These are phyloP conservation scores for Lachancea dasiensis DNA, from an alignment of 805 yeast species.

Conservation along the genomic window DNA sequence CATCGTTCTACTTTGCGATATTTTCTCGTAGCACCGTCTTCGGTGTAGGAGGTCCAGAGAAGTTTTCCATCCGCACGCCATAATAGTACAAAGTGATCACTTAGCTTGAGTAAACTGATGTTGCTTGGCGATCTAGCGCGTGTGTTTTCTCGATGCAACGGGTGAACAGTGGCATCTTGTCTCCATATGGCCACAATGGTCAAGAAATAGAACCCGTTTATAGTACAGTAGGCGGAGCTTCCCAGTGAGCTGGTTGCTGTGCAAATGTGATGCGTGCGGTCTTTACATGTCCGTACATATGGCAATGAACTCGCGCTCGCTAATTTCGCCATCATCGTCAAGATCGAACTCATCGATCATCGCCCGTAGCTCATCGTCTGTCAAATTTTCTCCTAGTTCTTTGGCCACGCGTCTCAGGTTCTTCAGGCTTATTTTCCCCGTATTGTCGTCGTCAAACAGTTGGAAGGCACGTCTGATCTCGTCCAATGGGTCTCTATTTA, in stretches of 20 bases:
- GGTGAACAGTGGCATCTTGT: too few species aligned
- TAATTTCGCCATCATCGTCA: conserved; percentile 93
- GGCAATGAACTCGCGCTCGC: conserved; percentile 83
- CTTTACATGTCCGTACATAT: conserved; percentile 67
- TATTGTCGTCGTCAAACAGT: conserved; percentile 79
- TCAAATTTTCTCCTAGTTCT: conserved; percentile 84
- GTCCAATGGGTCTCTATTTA: conserved; percentile 85
- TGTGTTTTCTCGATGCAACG: too few species aligned
- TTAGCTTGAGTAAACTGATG: too few species aligned
- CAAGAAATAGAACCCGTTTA: not conserved
- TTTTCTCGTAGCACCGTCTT: too few species aligned
- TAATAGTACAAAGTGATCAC: conserved; percentile 1
- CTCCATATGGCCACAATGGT: not conserved
- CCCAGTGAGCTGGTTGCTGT: not conserved
- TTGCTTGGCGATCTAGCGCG: too few species aligned
- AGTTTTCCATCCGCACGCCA: not conserved
- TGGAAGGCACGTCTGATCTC: conserved; percentile 87
- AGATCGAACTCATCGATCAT: conserved; percentile 97
- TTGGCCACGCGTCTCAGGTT: conserved; percentile 85
- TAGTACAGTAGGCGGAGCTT: not conserved
- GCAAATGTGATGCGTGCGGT: too few species aligned
- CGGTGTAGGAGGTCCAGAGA: too few species aligned
- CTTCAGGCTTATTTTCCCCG: conserved; percentile 78
- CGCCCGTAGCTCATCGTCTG: conserved; percentile 89
- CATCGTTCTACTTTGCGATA: too few species aligned